Conservation (phyloP, 2,329 filamentous ascomycete genomes). For the Aspergillus hiratsukae region DNA sequence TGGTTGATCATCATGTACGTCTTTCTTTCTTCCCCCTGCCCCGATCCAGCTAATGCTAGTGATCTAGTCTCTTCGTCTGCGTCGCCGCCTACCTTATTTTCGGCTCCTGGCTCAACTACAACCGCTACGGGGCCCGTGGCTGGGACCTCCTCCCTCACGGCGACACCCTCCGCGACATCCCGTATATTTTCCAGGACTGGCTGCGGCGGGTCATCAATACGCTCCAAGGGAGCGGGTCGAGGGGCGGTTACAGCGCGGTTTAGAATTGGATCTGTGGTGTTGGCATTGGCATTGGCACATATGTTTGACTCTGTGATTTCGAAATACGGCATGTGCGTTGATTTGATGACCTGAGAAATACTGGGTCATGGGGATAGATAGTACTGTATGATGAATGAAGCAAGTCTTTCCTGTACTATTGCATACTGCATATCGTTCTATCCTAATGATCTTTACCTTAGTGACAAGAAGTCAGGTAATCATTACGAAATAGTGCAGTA, state of each 20-base stretch:
- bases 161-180: slow-evolving; percentile 85
- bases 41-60: background rate
- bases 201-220: slow-evolving; percentile 73
- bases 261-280: slow-evolving; percentile 36
- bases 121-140: slow-evolving; percentile 86
- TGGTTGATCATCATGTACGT: slow-evolving; percentile 87
- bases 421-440: too few species aligned
- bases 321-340: background rate
- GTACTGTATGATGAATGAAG: background rate
- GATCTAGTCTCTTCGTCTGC: slow-evolving; percentile 69
- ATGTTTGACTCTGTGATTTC: background rate
- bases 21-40: background rate
- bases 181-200: slow-evolving; percentile 90
- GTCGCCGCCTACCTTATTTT: slow-evolving; percentile 92
- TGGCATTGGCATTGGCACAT: background rate
- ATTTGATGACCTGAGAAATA: background rate
- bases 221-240: slow-evolving; percentile 74
- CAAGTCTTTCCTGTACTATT: background rate
- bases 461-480: too few species aligned
- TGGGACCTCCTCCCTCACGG: slow-evolving; percentile 94
- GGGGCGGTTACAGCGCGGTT: slow-evolving; percentile 93
- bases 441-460: too few species aligned
- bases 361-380: background rate
- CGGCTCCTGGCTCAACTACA: slow-evolving; percentile 98
- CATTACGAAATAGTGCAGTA: background rate